Conservation (phyloP, 2,329 filamentous ascomycete genomes). For the Venturia carpophila region DNA sequence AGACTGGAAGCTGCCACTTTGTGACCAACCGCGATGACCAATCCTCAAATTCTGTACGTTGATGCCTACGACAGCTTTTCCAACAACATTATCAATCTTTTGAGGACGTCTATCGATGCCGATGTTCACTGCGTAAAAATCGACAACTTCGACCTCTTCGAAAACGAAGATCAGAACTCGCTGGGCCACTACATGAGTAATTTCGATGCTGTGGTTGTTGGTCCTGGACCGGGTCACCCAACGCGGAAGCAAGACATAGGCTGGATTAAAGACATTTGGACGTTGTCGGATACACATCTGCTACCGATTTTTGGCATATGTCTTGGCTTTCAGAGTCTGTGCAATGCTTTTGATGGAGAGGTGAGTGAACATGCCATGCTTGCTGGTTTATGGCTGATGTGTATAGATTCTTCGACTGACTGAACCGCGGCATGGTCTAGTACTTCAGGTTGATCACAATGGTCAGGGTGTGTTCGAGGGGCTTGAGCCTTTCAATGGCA, state of each 20-base stretch:
- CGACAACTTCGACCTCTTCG: conserved; percentile 32
- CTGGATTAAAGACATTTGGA: conserved; percentile 71
- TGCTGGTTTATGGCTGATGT: neutral
- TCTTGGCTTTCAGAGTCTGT: conserved; percentile 79
- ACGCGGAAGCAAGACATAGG: conserved; percentile 67
- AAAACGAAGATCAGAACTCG: neutral
- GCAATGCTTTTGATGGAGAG: conserved; percentile 56
- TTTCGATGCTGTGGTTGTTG: conserved; percentile 82
- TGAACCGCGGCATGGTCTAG: conserved; percentile 76
- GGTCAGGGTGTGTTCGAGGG: conserved; percentile 57
- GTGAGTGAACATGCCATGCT: conserved; percentile 36
- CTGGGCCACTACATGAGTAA: conserved; percentile 38
- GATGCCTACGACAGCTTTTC: conserved; percentile 97
- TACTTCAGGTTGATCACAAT: conserved; percentile 57
- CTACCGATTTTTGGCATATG: conserved; percentile 83
- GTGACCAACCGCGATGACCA: neutral
- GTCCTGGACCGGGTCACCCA: conserved; percentile 83
- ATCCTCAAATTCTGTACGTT: conserved; percentile 63
- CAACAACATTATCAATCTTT: conserved; percentile 82
- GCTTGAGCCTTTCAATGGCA: conserved; percentile 56
- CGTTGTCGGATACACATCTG: conserved; percentile 48
- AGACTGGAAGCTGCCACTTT: neutral
- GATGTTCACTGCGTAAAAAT: conserved; percentile 61
- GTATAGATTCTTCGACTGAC: conserved; percentile 53
- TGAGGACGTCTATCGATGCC: conserved; percentile 61